A percentile compares a stretch with the other conserved stretches of the same genome.
Evolutionary conservation across 2,329 filamentous ascomycete species (phyloP).

Genomic region (Dryadomyces sulphureus): DNA sequence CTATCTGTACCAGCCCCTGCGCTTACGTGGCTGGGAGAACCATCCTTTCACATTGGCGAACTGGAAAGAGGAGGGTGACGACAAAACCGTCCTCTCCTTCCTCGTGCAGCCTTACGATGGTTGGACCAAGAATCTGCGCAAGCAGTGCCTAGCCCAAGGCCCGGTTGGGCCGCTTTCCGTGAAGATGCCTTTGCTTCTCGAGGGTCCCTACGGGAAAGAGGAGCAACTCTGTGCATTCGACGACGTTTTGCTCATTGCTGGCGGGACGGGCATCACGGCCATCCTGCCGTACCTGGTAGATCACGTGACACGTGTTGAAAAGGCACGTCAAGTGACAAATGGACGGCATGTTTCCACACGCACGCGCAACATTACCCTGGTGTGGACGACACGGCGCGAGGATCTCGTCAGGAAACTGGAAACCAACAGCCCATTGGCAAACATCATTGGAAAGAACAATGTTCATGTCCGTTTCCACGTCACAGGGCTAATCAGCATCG

Average conservation of each 20-base stretch:
- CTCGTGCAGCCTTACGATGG: slow-evolving; percentile 5
- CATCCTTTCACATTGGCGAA: slow-evolving; percentile 33
- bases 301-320: neutral
- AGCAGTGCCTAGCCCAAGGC: neutral
- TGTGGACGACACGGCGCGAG: slow-evolving; percentile 5
- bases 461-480: neutral
- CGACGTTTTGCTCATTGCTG: slow-evolving; percentile 3
- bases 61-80: neutral
- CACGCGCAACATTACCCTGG: slow-evolving; percentile 2
- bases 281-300: slow-evolving; percentile 5
- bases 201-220: slow-evolving; percentile 6
- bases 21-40: slow-evolving; percentile 27
- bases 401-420: neutral
- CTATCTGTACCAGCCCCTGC: slow-evolving; percentile 27
- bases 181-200: neutral
- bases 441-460: slow-evolving; percentile 1
- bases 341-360: neutral
- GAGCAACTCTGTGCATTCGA: slow-evolving; percentile 4
- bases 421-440: neutral
- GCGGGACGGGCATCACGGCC: slow-evolving; percentile 5
- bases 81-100: neutral
- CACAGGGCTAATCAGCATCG: neutral
- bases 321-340: neutral
- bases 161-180: neutral
- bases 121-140: slow-evolving; percentile 5